These are phyloP conservation scores for Backusella psychrophila DNA, from an alignment of 192 early-diverging fungal genomes.

Conservation along the genomic window DNA sequence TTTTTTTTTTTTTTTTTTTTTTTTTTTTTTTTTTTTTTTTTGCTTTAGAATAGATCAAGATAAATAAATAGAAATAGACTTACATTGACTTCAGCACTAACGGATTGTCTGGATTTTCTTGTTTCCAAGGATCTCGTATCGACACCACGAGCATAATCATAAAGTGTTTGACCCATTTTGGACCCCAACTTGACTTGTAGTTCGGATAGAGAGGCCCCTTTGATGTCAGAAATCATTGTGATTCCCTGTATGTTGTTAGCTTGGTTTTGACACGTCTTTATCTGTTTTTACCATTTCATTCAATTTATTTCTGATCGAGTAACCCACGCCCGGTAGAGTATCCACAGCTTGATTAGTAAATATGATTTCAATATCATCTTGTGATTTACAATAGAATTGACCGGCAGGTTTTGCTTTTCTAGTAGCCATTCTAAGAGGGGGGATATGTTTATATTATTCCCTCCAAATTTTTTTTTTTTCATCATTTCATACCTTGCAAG, in stretches of 20 bases:
- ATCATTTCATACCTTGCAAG: slow-evolving; percentile 51
- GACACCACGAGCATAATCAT: slow-evolving; percentile 71
- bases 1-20: too few relatives aligned
- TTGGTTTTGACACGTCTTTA: neutral
- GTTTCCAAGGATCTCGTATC: slow-evolving; percentile 69
- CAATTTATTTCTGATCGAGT: slow-evolving; percentile 31
- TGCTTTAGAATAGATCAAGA: too few relatives aligned
- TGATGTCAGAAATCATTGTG: slow-evolving; percentile 44
- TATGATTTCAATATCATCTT: slow-evolving; percentile 15
- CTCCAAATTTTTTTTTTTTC: neutral
- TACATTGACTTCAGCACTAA: slow-evolving; percentile 77
- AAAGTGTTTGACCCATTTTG: slow-evolving; percentile 67
- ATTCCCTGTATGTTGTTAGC: slow-evolving; percentile 25
- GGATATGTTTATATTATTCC: neutral
- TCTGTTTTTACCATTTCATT: slow-evolving; percentile 20
- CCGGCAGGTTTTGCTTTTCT: slow-evolving; percentile 72
- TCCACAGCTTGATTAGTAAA: slow-evolving; percentile 33
- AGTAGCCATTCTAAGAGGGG: slow-evolving; percentile 52
- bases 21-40: neutral
- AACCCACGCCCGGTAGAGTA: slow-evolving; percentile 47
- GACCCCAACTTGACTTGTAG: slow-evolving; percentile 69
- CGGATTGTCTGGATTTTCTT: slow-evolving; percentile 65
- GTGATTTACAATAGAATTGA: slow-evolving; percentile 28
- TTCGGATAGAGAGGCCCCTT: slow-evolving; percentile 28
- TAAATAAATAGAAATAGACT: neutral